Conservation (phyloP, 176 grass and related monocot species). For the Cenchrus fungigraminus region DNA sequence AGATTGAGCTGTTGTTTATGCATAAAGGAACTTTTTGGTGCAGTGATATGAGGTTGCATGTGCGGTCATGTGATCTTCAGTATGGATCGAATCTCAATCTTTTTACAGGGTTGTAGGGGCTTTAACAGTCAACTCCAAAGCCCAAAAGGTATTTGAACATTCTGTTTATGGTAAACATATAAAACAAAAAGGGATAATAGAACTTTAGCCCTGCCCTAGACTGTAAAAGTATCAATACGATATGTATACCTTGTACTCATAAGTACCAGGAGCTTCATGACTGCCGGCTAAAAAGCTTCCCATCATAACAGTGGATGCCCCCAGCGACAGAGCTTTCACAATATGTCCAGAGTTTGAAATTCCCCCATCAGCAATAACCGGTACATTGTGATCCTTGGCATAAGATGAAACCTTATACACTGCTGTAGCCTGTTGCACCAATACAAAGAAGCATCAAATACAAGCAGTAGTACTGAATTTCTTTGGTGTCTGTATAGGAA, state of each 20-base stretch:
- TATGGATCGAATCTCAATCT: background rate
- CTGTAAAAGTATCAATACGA: background rate
- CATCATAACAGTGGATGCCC: constrained; percentile 95
- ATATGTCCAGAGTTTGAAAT: constrained; percentile 98
- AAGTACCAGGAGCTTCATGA: constrained; percentile 86
- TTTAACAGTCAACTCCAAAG: background rate
- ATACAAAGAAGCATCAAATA: constrained; percentile 30
- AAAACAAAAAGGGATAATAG: background rate
- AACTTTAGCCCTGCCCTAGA: background rate
- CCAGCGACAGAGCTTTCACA: constrained; percentile 85
- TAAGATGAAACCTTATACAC: constrained; percentile 97
- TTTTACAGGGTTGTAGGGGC: background rate
- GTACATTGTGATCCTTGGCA: constrained; percentile 85
- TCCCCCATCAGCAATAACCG: constrained; percentile 92
- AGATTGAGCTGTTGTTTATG: constrained; percentile 6
- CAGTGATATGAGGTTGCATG: constrained; percentile 26
- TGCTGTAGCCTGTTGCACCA: constrained; percentile 71
- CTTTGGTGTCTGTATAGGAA: background rate
- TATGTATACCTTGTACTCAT: constrained; percentile 66
- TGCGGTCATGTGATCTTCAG: constrained; percentile 6
- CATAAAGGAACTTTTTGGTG: constrained; percentile 17
- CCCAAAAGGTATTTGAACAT: background rate
- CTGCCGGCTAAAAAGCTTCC: constrained; percentile 96
- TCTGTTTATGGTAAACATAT: constrained; percentile 1
- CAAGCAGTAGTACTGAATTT: background rate